A percentile compares a stretch with the other conserved stretches of the same genome.
phyloP scores from a whole-genome alignment of 805 yeast genomes.

The Pichia kluyveri region DNA sequence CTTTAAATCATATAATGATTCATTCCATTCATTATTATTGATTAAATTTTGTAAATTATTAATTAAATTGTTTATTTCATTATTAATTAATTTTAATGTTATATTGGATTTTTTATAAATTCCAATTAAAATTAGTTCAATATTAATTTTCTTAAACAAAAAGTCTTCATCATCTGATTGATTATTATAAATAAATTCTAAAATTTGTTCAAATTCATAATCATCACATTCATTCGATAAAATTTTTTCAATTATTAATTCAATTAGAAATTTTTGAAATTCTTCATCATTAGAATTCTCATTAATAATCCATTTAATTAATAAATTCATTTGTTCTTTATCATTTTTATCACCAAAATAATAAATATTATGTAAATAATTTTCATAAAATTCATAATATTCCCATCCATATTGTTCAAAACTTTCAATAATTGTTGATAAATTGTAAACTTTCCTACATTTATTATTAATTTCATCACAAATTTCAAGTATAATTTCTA shows the following conservation, averaged over 20 bases:
- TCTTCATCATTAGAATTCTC: conserved; percentile 16
- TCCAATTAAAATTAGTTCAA: conserved; percentile 8
- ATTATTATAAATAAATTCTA: conserved; percentile 4
- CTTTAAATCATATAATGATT: background rate
- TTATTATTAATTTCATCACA: conserved; percentile 59
- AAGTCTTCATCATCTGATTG: conserved; percentile 10
- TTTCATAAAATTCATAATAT: conserved; percentile 37
- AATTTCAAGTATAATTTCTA: conserved; percentile 69
- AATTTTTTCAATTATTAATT: conserved; percentile 10
- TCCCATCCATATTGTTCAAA: conserved; percentile 43
- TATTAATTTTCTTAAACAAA: conserved; percentile 6
- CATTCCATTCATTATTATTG: conserved; percentile 3
- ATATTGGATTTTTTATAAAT: conserved; percentile 4
- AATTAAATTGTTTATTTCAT: conserved; percentile 2
- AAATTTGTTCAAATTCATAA: conserved; percentile 5
- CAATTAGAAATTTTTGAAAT: conserved; percentile 16
- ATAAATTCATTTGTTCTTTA: conserved; percentile 14
- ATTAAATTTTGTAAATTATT: conserved; percentile 3
- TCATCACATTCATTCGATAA: background rate
- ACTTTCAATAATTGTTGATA: conserved; percentile 28
- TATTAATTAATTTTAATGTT: background rate
- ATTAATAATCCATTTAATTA: conserved; percentile 14
- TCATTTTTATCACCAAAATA: conserved; percentile 28
- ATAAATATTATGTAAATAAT: conserved; percentile 41
- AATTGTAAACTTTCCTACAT: conserved; percentile 32